These are phyloP conservation scores for Brachypodium distachyon DNA, from an alignment of 202 grass and related monocot species.

Conservation along the genomic window DNA sequence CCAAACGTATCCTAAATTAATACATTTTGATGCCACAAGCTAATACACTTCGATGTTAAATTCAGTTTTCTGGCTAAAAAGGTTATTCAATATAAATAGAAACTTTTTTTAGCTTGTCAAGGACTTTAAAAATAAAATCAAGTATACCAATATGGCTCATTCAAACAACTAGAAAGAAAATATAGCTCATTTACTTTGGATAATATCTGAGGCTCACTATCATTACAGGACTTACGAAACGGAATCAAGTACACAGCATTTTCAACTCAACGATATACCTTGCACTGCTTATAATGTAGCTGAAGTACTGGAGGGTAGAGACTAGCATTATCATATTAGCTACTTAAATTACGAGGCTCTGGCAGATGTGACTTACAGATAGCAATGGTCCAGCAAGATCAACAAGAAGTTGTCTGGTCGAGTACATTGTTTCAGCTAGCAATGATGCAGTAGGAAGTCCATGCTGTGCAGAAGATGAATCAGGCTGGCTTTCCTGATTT, in stretches of 20 bases:
- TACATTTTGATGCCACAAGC: not conserved
- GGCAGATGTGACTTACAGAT: slow-evolving; percentile 49
- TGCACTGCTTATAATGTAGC: not conserved
- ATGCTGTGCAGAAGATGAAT: slow-evolving; percentile 28
- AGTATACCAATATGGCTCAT: not conserved
- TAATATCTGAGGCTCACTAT: slow-evolving; percentile 3
- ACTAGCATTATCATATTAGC: slow-evolving; percentile 9
- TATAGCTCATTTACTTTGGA: not conserved
- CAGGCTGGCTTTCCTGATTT: slow-evolving; percentile 31
- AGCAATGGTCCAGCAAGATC: slow-evolving; percentile 59
- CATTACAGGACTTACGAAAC: slow-evolving; percentile 7
- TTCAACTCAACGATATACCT: slow-evolving; percentile 8
- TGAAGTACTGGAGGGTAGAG: slow-evolving; percentile 8
- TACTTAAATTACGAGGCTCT: slow-evolving; percentile 6
- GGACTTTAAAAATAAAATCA: slow-evolving; percentile 8
- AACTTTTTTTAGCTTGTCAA: not conserved
- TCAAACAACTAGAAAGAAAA: not conserved
- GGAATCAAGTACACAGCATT: not conserved
- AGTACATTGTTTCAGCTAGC: slow-evolving; percentile 60
- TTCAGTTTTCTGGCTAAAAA: not conserved
- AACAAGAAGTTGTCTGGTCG: slow-evolving; percentile 62
- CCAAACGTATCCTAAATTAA: no score
- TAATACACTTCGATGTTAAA: not conserved
- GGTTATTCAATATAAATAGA: slow-evolving; percentile 16
- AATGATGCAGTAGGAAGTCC: slow-evolving; percentile 57